Base-by-base conservation (phyloP, 495 filamentous ascomycete species). In the Penicillium soppii region DNA sequence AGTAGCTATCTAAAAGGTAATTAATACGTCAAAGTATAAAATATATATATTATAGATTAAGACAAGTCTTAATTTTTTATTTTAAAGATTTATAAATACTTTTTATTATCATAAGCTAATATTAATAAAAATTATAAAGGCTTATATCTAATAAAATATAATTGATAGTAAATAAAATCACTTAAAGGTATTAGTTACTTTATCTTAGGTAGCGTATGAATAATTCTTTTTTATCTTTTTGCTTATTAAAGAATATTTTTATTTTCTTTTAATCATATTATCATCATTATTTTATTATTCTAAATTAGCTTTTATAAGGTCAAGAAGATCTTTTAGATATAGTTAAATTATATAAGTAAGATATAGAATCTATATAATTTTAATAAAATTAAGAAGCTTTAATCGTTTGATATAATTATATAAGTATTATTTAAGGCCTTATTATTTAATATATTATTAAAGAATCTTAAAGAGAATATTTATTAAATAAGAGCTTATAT, bases 311-410 rank as follows among this genome's bases (percentile, higher is more conserved):
- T 47, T 47, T 4, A 53, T 15, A 43, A 12, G 9, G n/a, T 32
- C n/a, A 56, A 60, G 38, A 43, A 59, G 52, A 30, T 54, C 9
- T 9, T 54, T 59, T 1, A 59, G 35, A 38, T 29, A 48, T 5
- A 54, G 47, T 12, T 59, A 22, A 7, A 59, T 59, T 16, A 59
- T 19, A 48, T 55, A 15, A 17, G 32, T 20, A 54, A 59, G 37
- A 26, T 21, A 59, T 2, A 20, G 52, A 6, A 50, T 50, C 19
- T 22, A 23, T n/a, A 46, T 52, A 47, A 60, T 26, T 25, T 13
- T 44, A 35, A 46, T 22, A 39, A 17, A 7, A 36, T 53, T 30
- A 21, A 10, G 44, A 36, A 59, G 22, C 39, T 17, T 22, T n/a
- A 52, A 26, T n/a, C 45, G 10, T 7, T 55, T 17, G 25, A n/a